These are phyloP conservation scores for Voacanga thouarsii DNA, from an alignment of 257 asterid genomes.

Conservation along the genomic window DNA sequence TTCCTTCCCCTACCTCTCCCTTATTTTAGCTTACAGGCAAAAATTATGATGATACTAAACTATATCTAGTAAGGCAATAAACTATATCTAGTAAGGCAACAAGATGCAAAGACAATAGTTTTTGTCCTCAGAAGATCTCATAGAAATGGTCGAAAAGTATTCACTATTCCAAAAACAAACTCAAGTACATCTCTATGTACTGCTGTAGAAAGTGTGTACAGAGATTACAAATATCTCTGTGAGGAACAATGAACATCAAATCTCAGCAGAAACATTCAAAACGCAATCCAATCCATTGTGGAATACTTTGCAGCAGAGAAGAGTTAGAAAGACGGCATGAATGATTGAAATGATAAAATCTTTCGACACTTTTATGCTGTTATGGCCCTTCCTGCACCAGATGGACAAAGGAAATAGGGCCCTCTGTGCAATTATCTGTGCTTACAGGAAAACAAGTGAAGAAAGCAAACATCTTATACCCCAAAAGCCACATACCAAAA, in stretches of 20 bases:
- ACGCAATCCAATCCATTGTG: background rate
- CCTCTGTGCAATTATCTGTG: slow-evolving; percentile 32
- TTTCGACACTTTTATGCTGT: background rate
- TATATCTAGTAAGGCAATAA: background rate
- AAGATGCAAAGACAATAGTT: background rate
- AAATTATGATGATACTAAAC: background rate
- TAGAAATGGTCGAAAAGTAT: background rate
- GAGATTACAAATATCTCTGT: background rate
- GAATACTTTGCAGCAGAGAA: background rate
- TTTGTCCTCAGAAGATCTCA: background rate
- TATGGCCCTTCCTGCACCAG: slow-evolving; percentile 43
- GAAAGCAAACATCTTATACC: slow-evolving; percentile 9
- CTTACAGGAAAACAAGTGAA: slow-evolving; percentile 33
- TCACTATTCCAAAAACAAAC: background rate
- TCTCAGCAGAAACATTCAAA: background rate
- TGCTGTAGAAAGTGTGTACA: background rate
- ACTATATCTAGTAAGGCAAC: background rate
- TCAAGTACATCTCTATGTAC: background rate
- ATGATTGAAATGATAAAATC: background rate
- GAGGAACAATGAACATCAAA: background rate
- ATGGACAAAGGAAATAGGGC: slow-evolving; percentile 39
- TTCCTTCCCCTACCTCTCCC: too few species aligned
- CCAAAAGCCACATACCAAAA: background rate
- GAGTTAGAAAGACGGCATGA: background rate
- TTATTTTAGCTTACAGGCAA: too few species aligned